Evolutionary conservation across 129 eudicot genomes (phyloP).

Genomic region (Centrapalus pauciflorus): DNA sequence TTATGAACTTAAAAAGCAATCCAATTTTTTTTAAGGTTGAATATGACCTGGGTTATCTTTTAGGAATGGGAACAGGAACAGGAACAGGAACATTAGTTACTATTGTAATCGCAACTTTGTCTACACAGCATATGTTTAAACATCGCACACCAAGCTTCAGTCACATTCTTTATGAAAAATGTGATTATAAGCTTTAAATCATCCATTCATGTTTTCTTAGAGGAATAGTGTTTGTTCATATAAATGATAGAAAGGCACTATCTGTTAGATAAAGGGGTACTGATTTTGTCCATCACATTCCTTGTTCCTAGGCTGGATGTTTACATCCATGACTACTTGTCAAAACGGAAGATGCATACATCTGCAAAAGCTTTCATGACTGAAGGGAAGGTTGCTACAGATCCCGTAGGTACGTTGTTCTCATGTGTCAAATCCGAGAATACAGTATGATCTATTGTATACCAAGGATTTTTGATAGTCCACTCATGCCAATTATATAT

Average conservation of each 20-base stretch:
- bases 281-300: background rate
- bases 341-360: conserved; percentile 58
- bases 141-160: background rate
- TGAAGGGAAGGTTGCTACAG: conserved; percentile 78
- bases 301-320: conserved; percentile 59
- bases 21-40: too few species aligned
- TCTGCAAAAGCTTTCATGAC: conserved; percentile 81
- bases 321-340: conserved; percentile 67
- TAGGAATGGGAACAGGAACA: background rate
- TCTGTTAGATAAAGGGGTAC: background rate
- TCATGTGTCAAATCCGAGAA: background rate
- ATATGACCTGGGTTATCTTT: background rate
- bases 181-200: background rate
- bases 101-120: background rate
- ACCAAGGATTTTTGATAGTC: background rate
- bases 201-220: background rate
- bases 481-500: background rate
- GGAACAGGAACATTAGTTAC: too few species aligned
- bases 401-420: conserved; percentile 53
- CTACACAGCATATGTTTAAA: background rate
- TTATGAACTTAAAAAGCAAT: background rate
- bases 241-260: background rate
- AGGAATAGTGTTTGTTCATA: background rate
- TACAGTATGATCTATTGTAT: background rate
- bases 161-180: background rate